Conservation (phyloP, 148 eudicot species). For the Persicaria tinctoria region DNA sequence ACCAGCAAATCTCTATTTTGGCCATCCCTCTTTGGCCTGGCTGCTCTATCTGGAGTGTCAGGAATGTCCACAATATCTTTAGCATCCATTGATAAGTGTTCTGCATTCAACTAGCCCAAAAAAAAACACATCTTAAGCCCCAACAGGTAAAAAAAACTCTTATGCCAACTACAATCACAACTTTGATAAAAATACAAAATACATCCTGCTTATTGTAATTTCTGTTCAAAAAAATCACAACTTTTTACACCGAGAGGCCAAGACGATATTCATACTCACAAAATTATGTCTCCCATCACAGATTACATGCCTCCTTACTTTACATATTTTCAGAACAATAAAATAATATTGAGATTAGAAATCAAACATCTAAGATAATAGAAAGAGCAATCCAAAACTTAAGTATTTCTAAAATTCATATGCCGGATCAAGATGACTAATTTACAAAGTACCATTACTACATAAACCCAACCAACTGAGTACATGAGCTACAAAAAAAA, state of each 20-base stretch:
- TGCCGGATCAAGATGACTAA: neutral
- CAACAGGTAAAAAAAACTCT: neutral
- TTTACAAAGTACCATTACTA: neutral
- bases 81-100: conserved; percentile 26
- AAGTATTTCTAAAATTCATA: neutral
- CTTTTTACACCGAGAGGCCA: neutral
- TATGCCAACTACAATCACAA: neutral
- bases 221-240: neutral
- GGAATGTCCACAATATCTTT: conserved; percentile 50
- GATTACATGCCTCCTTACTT: neutral
- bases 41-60: conserved; percentile 66
- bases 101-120: neutral
- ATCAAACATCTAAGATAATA: neutral
- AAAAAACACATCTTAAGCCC: neutral
- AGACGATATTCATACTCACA: neutral
- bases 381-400: neutral
- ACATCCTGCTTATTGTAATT: too few relatives aligned
- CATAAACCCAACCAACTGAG: neutral
- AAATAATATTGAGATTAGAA: neutral
- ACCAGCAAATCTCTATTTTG: conserved; percentile 15
- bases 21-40: conserved; percentile 15
- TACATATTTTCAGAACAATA: neutral
- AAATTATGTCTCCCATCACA: neutral
- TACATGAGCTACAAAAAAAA: too few relatives aligned
- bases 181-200: too few relatives aligned